These are phyloP conservation scores for Cardamine chenopodiifolia DNA, from an alignment of 345 rosid genomes.

Conservation along the genomic window DNA sequence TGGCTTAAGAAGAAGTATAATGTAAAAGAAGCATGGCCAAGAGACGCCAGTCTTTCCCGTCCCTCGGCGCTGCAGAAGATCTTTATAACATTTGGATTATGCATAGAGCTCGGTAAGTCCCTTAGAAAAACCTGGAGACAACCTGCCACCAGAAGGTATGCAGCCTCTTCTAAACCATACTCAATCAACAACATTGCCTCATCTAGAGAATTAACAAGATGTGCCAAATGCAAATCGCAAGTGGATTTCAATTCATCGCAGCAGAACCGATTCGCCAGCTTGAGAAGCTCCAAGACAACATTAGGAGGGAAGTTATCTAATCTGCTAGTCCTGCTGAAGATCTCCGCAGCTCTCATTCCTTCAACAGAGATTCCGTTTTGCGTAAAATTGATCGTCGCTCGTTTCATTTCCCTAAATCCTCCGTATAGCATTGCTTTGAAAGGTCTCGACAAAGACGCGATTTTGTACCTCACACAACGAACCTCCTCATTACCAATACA, in stretches of 20 bases:
- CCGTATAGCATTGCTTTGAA: slow-evolving; percentile 83
- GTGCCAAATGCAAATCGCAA: slow-evolving; percentile 74
- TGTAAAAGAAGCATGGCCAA: slow-evolving; percentile 79
- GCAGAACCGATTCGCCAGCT: slow-evolving; percentile 79
- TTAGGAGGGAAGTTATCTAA: slow-evolving; percentile 52
- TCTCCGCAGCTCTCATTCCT: slow-evolving; percentile 74
- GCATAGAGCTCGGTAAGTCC: slow-evolving; percentile 74
- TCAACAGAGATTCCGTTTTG: slow-evolving; percentile 67
- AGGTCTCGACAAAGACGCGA: slow-evolving; percentile 75
- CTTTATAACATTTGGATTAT: slow-evolving; percentile 61
- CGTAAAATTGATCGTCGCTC: slow-evolving; percentile 71
- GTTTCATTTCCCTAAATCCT: slow-evolving; percentile 62
- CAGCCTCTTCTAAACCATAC: slow-evolving; percentile 78
- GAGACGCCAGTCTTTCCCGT: slow-evolving; percentile 59
- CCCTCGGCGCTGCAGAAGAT: slow-evolving; percentile 67
- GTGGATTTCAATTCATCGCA: slow-evolving; percentile 81
- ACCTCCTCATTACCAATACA: slow-evolving; percentile 79
- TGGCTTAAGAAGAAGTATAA: slow-evolving; percentile 81
- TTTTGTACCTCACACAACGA: slow-evolving; percentile 64
- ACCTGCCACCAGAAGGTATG: slow-evolving; percentile 78
- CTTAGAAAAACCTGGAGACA: slow-evolving; percentile 85
- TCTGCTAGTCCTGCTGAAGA: slow-evolving; percentile 67
- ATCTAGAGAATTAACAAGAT: slow-evolving; percentile 58
- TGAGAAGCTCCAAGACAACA: slow-evolving; percentile 73
- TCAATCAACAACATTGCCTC: slow-evolving; percentile 72